phyloP scores from a whole-genome alignment of 495 filamentous ascomycete species.

The Podospora anserina region DNA sequence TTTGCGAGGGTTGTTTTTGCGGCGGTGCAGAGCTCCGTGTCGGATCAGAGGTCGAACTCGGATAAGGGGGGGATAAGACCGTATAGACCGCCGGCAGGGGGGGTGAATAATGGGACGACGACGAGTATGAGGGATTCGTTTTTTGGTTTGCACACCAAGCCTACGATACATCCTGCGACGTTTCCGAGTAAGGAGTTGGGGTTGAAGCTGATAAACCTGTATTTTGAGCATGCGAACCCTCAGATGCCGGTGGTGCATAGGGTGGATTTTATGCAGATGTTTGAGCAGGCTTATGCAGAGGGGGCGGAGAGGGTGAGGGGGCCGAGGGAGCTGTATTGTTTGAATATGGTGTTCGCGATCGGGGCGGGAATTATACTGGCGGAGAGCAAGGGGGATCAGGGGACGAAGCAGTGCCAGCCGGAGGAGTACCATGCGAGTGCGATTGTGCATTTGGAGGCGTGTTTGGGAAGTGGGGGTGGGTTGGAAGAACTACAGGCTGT shows the following conservation, averaged over 20 bases:
- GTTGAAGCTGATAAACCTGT: conserved; percentile 68
- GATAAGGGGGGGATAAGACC: conserved; percentile 50
- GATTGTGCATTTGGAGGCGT: conserved; percentile 85
- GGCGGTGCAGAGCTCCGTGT: conserved; percentile 83
- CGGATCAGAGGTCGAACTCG: conserved; percentile 58
- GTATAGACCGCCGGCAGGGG: conserved; percentile 36
- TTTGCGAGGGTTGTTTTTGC: conserved; percentile 94
- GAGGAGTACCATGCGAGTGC: conserved; percentile 96
- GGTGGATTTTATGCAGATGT: conserved; percentile 78
- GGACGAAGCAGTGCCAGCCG: conserved; percentile 68
- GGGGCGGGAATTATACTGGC: conserved; percentile 89
- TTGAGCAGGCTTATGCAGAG: conserved; percentile 71
- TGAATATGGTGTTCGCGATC: conserved; percentile 98
- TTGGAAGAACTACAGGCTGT: conserved; percentile 92
- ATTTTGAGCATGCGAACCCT: conserved; percentile 94
- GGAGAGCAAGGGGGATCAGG: conserved; percentile 37
- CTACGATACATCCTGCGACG: conserved; percentile 76
- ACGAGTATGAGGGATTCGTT: conserved; percentile 91
- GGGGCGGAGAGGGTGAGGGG: conserved; percentile 63
- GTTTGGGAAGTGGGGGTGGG: conserved; percentile 74
- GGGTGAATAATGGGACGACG: conserved; percentile 40
- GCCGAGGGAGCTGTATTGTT: conserved; percentile 80
- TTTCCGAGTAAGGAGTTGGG: conserved; percentile 78
- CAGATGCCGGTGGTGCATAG: conserved; percentile 91
- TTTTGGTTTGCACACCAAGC: conserved; percentile 88